Percentiles rank a stretch among this genome's conserved stretches.
Conservation (phyloP, 2,329 filamentous ascomycete species). For the Colletotrichum musicola region DNA sequence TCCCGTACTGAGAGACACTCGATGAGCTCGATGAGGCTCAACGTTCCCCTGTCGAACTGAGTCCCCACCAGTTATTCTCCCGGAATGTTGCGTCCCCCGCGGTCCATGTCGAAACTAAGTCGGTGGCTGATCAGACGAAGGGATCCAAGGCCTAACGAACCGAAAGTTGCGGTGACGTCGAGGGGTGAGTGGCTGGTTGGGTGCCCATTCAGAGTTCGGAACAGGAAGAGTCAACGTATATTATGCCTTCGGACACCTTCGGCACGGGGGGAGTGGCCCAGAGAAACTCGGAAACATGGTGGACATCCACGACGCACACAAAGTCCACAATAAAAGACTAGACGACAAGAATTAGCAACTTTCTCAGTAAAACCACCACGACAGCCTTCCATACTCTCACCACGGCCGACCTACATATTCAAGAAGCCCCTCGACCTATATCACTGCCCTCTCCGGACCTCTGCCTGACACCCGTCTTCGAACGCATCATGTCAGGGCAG, state of each 20-base stretch:
- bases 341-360: conserved; percentile 15
- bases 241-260: conserved; percentile 30
- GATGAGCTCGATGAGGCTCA: conserved; percentile 8
- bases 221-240: conserved; percentile 11
- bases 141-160: conserved; percentile 28
- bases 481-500: conserved; percentile 38
- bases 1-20: not conserved
- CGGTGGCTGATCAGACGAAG: conserved; percentile 37
- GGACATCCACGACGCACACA: not conserved
- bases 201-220: conserved; percentile 20
- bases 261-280: not conserved
- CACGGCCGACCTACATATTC: conserved; percentile 17
- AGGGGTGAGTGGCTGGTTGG: conserved; percentile 20
- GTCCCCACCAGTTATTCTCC: conserved; percentile 9
- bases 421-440: conserved; percentile 17
- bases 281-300: not conserved
- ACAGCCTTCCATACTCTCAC: not conserved
- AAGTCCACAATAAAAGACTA: conserved; percentile 4
- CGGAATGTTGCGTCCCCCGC: not conserved
- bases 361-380: not conserved
- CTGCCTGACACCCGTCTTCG: conserved; percentile 9
- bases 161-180: conserved; percentile 35
- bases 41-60: conserved; percentile 31
- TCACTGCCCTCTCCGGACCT: conserved; percentile 21
- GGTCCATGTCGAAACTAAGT: conserved; percentile 37